These are phyloP conservation scores for Fragaria vesca DNA, from an alignment of 306 rosid species.

Conservation along the genomic window DNA sequence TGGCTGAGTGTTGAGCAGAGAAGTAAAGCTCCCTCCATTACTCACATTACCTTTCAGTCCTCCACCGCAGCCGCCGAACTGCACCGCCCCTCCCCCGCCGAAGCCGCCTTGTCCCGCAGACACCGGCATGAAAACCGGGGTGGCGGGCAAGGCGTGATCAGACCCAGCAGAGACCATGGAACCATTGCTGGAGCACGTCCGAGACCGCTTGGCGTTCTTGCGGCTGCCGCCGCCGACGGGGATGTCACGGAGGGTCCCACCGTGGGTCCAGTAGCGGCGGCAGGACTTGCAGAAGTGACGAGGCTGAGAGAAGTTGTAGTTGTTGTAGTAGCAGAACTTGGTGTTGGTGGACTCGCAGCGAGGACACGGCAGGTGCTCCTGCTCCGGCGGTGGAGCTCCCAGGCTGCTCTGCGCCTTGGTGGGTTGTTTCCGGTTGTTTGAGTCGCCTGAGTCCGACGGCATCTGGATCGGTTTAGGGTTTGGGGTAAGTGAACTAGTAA, in stretches of 20 bases:
- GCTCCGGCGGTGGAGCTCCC: constrained; percentile 65
- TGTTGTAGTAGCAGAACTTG: constrained; percentile 95
- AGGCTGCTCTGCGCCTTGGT: constrained; percentile 24
- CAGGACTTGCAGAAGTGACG: constrained; percentile 97
- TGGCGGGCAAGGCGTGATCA: constrained; percentile 24
- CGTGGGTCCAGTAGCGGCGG: constrained; percentile 99
- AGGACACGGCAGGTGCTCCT: constrained; percentile 89
- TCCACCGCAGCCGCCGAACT: constrained; percentile 34
- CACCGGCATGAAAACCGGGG: constrained; percentile 40
- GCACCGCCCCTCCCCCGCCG: constrained; percentile 10
- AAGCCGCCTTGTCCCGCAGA: constrained; percentile 21
- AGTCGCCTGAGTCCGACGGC: constrained; percentile 68
- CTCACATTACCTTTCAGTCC: constrained; percentile 37
- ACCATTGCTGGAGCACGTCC: constrained; percentile 35
- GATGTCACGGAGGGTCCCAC: constrained; percentile 94
- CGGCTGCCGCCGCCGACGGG: constrained; percentile 95
- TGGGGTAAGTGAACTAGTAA: too few species aligned
- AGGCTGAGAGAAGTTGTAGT: constrained; percentile 96
- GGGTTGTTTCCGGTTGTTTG: constrained; percentile 6
- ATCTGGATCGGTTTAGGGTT: constrained; percentile 16
- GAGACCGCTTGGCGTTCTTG: constrained; percentile 86
- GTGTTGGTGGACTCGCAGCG: constrained; percentile 96
- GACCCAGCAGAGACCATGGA: constrained; percentile 6
- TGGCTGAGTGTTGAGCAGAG: constrained; percentile 58
- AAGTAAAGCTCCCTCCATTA: constrained; percentile 57